Conservation (phyloP, 1,139 yeast species). For the Geotrichum europaeum region DNA sequence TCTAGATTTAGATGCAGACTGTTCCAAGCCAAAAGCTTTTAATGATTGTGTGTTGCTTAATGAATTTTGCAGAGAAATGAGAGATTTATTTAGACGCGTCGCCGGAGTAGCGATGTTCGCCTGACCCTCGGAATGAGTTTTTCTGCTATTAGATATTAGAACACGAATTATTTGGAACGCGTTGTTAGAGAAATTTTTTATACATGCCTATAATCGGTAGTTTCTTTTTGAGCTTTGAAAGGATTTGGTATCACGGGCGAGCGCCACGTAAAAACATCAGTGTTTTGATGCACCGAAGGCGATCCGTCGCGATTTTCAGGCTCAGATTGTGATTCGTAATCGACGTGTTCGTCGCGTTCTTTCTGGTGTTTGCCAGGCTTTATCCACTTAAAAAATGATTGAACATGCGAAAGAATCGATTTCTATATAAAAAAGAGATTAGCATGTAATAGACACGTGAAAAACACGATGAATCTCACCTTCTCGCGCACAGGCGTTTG, state of each 20-base stretch:
- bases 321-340: neutral
- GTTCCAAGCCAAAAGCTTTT: neutral
- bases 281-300: neutral
- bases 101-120: neutral
- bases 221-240: neutral
- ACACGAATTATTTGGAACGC: neutral
- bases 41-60: neutral
- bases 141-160: neutral
- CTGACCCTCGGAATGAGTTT: neutral
- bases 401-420: neutral
- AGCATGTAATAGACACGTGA: neutral
- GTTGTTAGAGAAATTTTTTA: neutral
- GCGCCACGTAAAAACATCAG: neutral
- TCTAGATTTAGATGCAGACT: neutral
- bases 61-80: neutral
- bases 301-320: neutral
- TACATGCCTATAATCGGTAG: neutral
- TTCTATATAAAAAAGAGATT: neutral
- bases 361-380: neutral
- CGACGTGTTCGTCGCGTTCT: neutral
- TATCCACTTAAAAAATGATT: neutral
- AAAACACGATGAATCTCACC: neutral
- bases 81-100: neutral
- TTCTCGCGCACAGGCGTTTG: neutral
- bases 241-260: neutral